Conservation (phyloP, 345 rosid species). For the Nephelium lappaceum region DNA sequence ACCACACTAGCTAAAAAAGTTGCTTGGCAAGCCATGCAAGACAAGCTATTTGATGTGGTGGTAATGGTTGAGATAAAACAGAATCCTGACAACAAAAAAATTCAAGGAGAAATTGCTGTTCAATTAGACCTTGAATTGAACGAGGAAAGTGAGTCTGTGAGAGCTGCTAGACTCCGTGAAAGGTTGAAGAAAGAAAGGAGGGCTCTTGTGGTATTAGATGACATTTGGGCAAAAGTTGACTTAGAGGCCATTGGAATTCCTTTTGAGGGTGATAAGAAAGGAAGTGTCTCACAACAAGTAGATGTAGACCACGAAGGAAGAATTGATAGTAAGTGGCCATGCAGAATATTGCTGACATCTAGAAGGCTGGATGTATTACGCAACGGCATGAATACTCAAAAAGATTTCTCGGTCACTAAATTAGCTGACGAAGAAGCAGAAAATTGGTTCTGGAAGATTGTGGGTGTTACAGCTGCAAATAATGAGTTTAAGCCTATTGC, state of each 20-base stretch:
- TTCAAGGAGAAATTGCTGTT: conserved; percentile 20
- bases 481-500: background rate
- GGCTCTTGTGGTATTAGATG: conserved; percentile 8
- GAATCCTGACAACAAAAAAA: conserved; percentile 5
- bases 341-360: no score
- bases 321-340: no score
- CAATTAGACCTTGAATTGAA: conserved; percentile 2
- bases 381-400: no score
- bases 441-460: background rate
- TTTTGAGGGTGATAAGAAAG: no score
- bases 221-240: background rate
- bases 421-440: no score
- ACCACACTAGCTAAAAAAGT: conserved; percentile 21
- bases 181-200: conserved; percentile 4
- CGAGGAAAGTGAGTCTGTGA: background rate
- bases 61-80: conserved; percentile 10
- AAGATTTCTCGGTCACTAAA: no score
- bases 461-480: background rate
- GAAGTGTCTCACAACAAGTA: no score
- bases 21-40: background rate
- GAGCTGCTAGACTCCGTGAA: background rate
- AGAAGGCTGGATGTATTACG: no score
- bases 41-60: conserved; percentile 12
- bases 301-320: no score
- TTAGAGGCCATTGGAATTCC: no score